Conservation (phyloP, 306 rosid genomes). For the Lathyrus tuberosus region DNA sequence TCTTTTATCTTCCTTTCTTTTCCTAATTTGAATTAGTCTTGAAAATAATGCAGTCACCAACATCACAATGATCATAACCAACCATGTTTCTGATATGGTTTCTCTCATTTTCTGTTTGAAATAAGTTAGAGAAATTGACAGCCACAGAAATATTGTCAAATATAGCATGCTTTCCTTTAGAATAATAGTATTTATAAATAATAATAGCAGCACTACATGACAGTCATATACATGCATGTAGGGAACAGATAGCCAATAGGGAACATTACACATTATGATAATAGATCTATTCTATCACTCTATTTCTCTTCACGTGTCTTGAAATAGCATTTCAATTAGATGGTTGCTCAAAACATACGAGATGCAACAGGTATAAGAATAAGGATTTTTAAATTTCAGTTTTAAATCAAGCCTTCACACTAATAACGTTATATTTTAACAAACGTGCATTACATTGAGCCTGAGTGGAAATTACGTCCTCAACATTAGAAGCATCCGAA, state of each 20-base stretch:
- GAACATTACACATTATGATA: constrained; percentile 5
- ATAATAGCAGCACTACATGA: too few relatives aligned
- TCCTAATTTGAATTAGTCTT: too few relatives aligned
- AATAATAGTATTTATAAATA: too few relatives aligned
- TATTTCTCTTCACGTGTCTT: not conserved
- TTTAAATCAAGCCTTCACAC: not conserved
- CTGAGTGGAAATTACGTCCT: constrained; percentile 51
- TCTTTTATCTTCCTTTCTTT: too few relatives aligned
- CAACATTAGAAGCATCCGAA: constrained; percentile 55
- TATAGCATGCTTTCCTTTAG: too few relatives aligned
- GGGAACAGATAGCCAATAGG: not conserved
- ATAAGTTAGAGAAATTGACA: too few relatives aligned
- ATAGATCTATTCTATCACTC: constrained; percentile 12
- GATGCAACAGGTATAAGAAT: not conserved
- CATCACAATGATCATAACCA: too few relatives aligned
- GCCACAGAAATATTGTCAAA: too few relatives aligned
- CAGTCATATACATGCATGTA: not conserved
- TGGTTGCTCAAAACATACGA: not conserved
- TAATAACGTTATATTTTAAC: too few relatives aligned
- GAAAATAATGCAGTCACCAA: too few relatives aligned
- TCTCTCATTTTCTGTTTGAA: too few relatives aligned
- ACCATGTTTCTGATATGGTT: too few relatives aligned
- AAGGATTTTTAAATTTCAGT: not conserved
- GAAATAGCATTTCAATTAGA: constrained; percentile 1
- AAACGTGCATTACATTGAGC: not conserved